Conservation (phyloP, 441 rosid species). For the Pelargonium myrrhifolium region DNA sequence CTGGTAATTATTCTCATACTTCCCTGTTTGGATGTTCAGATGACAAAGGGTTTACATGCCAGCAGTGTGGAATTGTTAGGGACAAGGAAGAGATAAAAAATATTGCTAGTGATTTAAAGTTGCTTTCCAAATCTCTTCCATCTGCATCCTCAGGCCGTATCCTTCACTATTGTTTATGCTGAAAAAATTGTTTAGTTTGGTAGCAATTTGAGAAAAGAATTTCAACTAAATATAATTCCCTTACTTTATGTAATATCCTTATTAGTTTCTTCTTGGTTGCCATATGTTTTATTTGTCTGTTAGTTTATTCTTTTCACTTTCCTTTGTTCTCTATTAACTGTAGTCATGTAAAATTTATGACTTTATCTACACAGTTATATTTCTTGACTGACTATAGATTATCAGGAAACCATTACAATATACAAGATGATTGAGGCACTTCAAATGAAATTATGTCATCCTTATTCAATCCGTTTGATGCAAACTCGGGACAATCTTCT, state of each 20-base stretch:
- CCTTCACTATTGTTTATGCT: slow-evolving; percentile 21
- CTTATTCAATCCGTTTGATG: slow-evolving; percentile 61
- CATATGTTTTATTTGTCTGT: not conserved
- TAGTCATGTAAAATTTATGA: no score
- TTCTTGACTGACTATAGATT: slow-evolving; percentile 40
- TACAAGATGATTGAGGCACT: slow-evolving; percentile 57
- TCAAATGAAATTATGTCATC: slow-evolving; percentile 64
- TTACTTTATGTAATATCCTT: not conserved
- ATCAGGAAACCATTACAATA: slow-evolving; percentile 34
- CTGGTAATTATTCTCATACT: not conserved
- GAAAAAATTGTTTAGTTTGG: not conserved
- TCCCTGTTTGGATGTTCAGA: slow-evolving; percentile 41
- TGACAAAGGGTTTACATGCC: slow-evolving; percentile 70
- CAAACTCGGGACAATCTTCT: slow-evolving; percentile 73
- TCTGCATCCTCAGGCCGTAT: slow-evolving; percentile 45
- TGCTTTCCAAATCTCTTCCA: slow-evolving; percentile 32
- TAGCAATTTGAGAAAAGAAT: not conserved
- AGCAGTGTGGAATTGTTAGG: slow-evolving; percentile 58
- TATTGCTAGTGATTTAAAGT: slow-evolving; percentile 43
- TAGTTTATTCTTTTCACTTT: not conserved
- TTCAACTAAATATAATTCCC: not conserved
- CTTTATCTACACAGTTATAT: not conserved
- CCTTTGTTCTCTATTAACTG: not conserved
- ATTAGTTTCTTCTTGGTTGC: not conserved
- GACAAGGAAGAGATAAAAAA: slow-evolving; percentile 59